Evolutionary conservation across 805 yeast genomes (phyloP), one percentile per base, ranked within the genome.

Genomic region (Candida chilensis): DNA sequence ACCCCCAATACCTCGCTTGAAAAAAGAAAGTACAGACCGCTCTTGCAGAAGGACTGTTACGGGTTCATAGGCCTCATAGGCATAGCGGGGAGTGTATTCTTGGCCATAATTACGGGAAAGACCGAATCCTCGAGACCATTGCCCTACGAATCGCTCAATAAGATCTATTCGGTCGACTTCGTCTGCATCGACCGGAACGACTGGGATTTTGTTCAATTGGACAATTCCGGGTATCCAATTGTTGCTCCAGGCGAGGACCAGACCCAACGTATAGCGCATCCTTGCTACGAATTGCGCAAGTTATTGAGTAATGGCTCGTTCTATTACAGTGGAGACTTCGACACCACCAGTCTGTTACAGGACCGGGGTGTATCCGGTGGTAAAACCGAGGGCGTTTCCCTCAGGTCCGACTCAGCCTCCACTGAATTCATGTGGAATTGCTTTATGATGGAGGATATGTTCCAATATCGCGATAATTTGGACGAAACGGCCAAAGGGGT

Each of bases 351-450:
- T n/a, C 64, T 79, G 5, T 58, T 92, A 37, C 97, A 90, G 53
- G 64, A 73, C 28, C 61, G 94, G 47, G 94, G 90, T 2, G 56
- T 77, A n/a, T n/a, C n/a, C n/a, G n/a, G n/a, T n/a, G n/a, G n/a
- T n/a, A n/a, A n/a, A n/a, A n/a, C n/a, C 7, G 52, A 57, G 25
- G 47, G 53, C 2, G 57, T 59, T 34, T 58, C 74, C 0, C 44
- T 71, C 28, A 64, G 74, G 29, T 54, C 59, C 35, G 79, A 73
- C 35, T 40, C 41, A 64, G 82, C 27, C 79, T 73, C 41, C 90
- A 81, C 48, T 29, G 88, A 87, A 41, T 92, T 83, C 49, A 90
- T 92, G 97, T 92, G 99, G 98, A 92, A 92, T 51, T 71, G 82
- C 5, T 90, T 83, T 50, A 74, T 92, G 78, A 79, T 88, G 78